Evolutionary conservation across 306 rosid genomes (phyloP), one percentile per base, ranked within the genome.

Genomic region (Prunus dulcis): DNA sequence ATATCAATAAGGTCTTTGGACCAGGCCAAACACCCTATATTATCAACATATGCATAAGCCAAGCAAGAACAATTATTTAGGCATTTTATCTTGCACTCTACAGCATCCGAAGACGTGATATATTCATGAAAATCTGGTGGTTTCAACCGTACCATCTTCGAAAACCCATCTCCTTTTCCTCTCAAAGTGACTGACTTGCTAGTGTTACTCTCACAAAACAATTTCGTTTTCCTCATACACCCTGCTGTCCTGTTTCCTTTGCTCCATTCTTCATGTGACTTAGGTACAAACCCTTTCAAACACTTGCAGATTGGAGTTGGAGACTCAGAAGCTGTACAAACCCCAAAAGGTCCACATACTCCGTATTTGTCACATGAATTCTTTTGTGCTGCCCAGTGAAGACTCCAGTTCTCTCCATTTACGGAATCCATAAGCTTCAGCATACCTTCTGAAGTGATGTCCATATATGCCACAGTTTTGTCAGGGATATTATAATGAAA

Each of bases 31-130:
- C 88, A 85, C 6, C 74, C 73, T 2, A 73, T 32, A 12, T 34
- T 20, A 0, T 76, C 22, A 20, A 62, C 53, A 49, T 45, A 67
- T 2, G 79, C 55, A 76, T 60, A 85, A 47, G 84, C 84, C 30
- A 70, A 9, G 67, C 86, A 85, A 20, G 78, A 72, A 71, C 88
- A 85, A 47, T 79, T 82, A 6, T 60, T 73, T 57, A 62, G 51
- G 72, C 88, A 85, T 27, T 22, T 15, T 34, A 23, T 9, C 64
- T 76, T 12, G 67, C 84, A 85, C 10, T 58, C 62, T 3, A 52
- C 58, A 9, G 17, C 18, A 18, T 4, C 38, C 5, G 1, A 45
- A 9, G 56, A 3, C n/a, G 9, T n/a, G 28, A 64, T 41, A 34
- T 9, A 49, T n/a, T 67, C 79, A 38, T 80, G 77, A 60, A 27